Evolutionary conservation across 495 filamentous ascomycete genomes (phyloP).

Genomic region (Letharia columbiana): DNA sequence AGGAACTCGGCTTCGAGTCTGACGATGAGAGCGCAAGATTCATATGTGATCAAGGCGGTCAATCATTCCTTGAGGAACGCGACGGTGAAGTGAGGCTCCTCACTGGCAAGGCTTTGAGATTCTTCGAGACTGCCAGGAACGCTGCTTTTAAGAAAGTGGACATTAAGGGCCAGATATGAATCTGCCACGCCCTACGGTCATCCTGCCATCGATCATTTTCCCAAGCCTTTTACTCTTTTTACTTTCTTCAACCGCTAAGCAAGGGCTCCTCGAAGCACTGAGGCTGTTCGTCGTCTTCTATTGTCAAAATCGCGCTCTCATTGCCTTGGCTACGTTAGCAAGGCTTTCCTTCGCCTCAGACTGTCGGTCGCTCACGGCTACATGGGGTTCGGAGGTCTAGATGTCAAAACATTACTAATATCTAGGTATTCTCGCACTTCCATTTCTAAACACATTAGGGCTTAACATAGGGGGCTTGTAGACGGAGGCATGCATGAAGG

Average conservation of each 20-base stretch:
- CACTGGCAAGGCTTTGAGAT: constrained; percentile 59
- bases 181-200: background rate
- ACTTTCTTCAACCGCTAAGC: constrained; percentile 4
- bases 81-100: constrained; percentile 64
- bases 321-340: constrained; percentile 12
- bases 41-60: constrained; percentile 66
- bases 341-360: constrained; percentile 8
- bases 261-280: constrained; percentile 12
- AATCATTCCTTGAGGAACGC: constrained; percentile 69
- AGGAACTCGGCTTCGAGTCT: constrained; percentile 91
- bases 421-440: constrained; percentile 8
- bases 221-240: background rate
- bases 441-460: background rate
- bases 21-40: constrained; percentile 86
- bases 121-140: constrained; percentile 64
- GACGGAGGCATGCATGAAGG: background rate
- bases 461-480: too few species aligned
- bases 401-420: constrained; percentile 7
- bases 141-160: constrained; percentile 79
- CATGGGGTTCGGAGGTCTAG: constrained; percentile 6
- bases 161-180: constrained; percentile 93
- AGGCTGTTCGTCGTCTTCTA: constrained; percentile 7
- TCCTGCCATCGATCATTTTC: constrained; percentile 6
- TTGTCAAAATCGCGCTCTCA: constrained; percentile 9
- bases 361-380: constrained; percentile 3